These are phyloP conservation scores for Alternaria triticimaculans DNA, from an alignment of 2,329 filamentous ascomycete genomes.

Conservation along the genomic window DNA sequence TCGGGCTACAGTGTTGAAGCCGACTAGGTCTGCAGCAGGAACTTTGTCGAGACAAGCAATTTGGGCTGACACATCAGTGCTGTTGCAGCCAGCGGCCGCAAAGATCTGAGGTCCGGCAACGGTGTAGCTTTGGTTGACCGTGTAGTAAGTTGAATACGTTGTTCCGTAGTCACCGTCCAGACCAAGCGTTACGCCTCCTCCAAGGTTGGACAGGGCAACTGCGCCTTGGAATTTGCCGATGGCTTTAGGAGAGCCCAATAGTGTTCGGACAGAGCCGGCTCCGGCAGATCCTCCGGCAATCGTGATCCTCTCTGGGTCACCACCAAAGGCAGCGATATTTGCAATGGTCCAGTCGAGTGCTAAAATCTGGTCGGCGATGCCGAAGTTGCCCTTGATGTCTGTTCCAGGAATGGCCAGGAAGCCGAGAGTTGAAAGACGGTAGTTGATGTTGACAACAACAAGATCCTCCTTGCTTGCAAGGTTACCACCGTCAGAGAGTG, in stretches of 20 bases:
- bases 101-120: conserved; percentile 61
- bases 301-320: conserved; percentile 55
- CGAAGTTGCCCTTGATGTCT: conserved; percentile 61
- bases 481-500: conserved; percentile 60
- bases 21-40: conserved; percentile 52
- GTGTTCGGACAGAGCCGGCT: conserved; percentile 63
- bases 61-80: conserved; percentile 53
- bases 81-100: conserved; percentile 59
- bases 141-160: conserved; percentile 65
- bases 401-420: conserved; percentile 65
- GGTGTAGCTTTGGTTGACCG: conserved; percentile 59
- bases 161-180: conserved; percentile 64
- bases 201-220: conserved; percentile 60
- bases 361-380: conserved; percentile 59
- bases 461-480: conserved; percentile 65
- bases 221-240: conserved; percentile 57
- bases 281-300: conserved; percentile 59
- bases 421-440: conserved; percentile 64
- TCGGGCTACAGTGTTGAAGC: conserved; percentile 53
- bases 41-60: conserved; percentile 62
- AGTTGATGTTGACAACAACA: conserved; percentile 66
- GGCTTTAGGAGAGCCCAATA: conserved; percentile 59
- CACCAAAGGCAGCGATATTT: conserved; percentile 57
- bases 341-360: conserved; percentile 57
- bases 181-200: conserved; percentile 63